Percentiles rank a stretch among this genome's conserved stretches.
phyloP scores from a whole-genome alignment of 2,329 filamentous ascomycete genomes.

The Sclerotinia subarctica region DNA sequence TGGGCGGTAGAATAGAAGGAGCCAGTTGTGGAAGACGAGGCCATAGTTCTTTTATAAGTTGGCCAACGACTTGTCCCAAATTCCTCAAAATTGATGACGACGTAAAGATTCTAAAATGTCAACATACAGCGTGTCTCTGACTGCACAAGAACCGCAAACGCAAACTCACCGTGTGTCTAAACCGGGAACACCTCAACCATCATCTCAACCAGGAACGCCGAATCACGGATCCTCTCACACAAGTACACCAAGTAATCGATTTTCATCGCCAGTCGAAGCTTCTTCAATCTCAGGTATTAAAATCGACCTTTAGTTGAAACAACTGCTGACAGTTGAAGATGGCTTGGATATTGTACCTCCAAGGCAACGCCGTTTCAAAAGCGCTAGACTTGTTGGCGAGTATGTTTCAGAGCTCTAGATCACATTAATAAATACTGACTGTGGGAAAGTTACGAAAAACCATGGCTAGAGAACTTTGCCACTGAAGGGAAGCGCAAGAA shows the following conservation, averaged over 20 bases:
- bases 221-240: not conserved
- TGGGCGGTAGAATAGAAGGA: not conserved
- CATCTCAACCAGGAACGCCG: slow-evolving; percentile 15
- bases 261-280: slow-evolving; percentile 1
- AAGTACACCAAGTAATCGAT: slow-evolving; percentile 14
- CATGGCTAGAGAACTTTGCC: slow-evolving; percentile 20
- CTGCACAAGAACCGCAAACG: slow-evolving; percentile 2
- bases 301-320: not conserved
- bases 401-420: slow-evolving; percentile 5
- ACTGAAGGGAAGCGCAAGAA: slow-evolving; percentile 21
- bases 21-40: not conserved
- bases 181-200: slow-evolving; percentile 4
- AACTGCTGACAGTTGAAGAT: not conserved
- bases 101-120: slow-evolving; percentile 4
- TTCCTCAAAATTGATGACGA: not conserved
- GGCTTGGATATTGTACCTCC: slow-evolving; percentile 2
- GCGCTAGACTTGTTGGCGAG: slow-evolving; percentile 24
- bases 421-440: not conserved
- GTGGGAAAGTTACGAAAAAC: slow-evolving; percentile 24
- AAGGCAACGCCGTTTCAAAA: slow-evolving; percentile 24
- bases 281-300: slow-evolving; percentile 17
- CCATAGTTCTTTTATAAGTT: not conserved
- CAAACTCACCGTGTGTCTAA: slow-evolving; percentile 2
- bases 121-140: slow-evolving; percentile 9
- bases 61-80: not conserved